phyloP scores from a whole-genome alignment of 1,139 yeast genomes.

The Protomyces inundatus region DNA sequence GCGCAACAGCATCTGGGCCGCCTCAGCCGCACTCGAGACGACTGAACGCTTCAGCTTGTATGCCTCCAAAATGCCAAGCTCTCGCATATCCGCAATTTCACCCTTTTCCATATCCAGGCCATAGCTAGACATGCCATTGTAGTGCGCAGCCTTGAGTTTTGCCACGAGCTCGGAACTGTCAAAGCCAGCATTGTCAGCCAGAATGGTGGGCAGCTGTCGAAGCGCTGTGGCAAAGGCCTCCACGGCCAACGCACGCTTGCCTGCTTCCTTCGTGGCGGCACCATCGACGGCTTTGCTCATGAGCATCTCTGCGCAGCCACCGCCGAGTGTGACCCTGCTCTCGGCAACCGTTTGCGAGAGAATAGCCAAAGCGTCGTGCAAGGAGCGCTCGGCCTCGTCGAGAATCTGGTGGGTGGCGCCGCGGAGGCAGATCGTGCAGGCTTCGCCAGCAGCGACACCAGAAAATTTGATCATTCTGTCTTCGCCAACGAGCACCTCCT shows the following conservation, averaged over 20 bases:
- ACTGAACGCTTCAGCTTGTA: conserved; percentile 89
- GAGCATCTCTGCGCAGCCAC: conserved; percentile 96
- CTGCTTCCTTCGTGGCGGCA: conserved; percentile 86
- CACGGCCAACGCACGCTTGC: conserved; percentile 89
- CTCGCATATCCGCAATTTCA: conserved; percentile 86
- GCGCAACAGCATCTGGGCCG: conserved; percentile 88
- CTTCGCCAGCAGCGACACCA: conserved; percentile 93
- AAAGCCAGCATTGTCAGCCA: conserved; percentile 95
- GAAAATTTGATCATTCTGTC: conserved; percentile 74
- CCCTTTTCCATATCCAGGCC: conserved; percentile 87
- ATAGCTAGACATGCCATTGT: conserved; percentile 84
- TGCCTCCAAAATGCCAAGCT: conserved; percentile 85
- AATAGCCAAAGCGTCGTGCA: conserved; percentile 94
- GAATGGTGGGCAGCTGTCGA: conserved; percentile 88
- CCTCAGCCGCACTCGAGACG: conserved; percentile 94
- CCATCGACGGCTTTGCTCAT: conserved; percentile 98
- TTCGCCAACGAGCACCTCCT: conserved; percentile 90
- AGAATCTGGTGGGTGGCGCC: conserved; percentile 96
- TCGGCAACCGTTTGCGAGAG: conserved; percentile 91
- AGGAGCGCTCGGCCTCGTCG: conserved; percentile 95
- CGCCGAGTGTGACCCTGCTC: conserved; percentile 94
- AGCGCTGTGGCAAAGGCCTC: conserved; percentile 92
- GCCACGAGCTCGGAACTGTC: conserved; percentile 91
- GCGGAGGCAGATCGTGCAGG: conserved; percentile 86
- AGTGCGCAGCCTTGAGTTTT: conserved; percentile 83